phyloP scores from a whole-genome alignment of 805 yeast species.

The Isabelozyma pseudorhagii region DNA sequence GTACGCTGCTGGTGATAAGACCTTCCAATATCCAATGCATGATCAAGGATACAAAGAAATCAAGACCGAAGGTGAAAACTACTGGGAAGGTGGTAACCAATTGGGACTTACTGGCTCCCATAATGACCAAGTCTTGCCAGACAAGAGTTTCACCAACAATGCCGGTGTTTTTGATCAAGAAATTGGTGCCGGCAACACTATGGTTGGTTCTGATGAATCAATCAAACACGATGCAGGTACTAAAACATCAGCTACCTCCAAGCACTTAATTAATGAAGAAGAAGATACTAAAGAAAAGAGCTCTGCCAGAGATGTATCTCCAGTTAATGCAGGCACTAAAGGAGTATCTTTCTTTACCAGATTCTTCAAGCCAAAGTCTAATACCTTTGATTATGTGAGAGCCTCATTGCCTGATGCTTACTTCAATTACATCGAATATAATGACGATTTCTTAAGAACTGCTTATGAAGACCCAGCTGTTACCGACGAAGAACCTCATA shows the following conservation, averaged over 20 bases:
- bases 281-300: slow-evolving; percentile 19
- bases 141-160: neutral
- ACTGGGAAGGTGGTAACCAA: slow-evolving; percentile 44
- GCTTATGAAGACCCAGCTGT: slow-evolving; percentile 59
- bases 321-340: neutral
- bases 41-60: slow-evolving; percentile 68
- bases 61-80: slow-evolving; percentile 47
- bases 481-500: slow-evolving; percentile 52
- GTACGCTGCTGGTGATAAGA: slow-evolving; percentile 42
- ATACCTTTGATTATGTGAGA: slow-evolving; percentile 46
- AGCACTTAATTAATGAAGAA: slow-evolving; percentile 11
- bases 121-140: slow-evolving; percentile 16
- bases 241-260: neutral
- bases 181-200: slow-evolving; percentile 4
- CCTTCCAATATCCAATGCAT: slow-evolving; percentile 51
- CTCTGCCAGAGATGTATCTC: slow-evolving; percentile 11
- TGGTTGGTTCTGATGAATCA: slow-evolving; percentile 1
- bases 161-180: slow-evolving; percentile 3
- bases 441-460: slow-evolving; percentile 35
- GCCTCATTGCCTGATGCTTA: slow-evolving; percentile 40
- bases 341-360: slow-evolving; percentile 29
- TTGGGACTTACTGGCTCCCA: slow-evolving; percentile 25
- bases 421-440: slow-evolving; percentile 40
- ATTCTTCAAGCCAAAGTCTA: slow-evolving; percentile 47
- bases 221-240: neutral